These are phyloP conservation scores for Globisporangium rhizosaccharum DNA, from an alignment of 352 stramenopile genomes.

Conservation along the genomic window DNA sequence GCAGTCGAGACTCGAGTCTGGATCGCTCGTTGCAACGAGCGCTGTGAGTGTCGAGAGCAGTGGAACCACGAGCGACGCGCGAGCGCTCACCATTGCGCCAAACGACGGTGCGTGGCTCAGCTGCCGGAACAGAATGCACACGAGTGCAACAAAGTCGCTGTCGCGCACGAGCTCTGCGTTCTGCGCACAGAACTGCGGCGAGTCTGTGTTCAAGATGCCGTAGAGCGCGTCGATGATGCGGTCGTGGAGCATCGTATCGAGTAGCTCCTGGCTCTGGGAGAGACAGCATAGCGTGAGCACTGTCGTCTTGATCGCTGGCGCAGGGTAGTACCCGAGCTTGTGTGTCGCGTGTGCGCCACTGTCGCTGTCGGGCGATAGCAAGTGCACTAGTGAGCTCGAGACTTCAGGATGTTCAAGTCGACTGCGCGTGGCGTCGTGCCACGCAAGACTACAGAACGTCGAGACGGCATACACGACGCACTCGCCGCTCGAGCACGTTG, in stretches of 20 bases:
- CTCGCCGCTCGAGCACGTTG: conserved; percentile 19
- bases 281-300: conserved; percentile 62
- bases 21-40: conserved; percentile 20
- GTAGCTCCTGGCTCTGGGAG: conserved; percentile 27
- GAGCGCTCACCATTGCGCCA: conserved; percentile 12
- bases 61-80: conserved; percentile 20
- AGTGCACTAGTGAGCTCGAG: conserved; percentile 24
- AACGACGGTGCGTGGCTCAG: conserved; percentile 40
- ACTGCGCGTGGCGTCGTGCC: conserved; percentile 47
- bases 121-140: conserved; percentile 55
- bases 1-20: conserved; percentile 48
- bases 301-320: conserved; percentile 31
- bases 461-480: conserved; percentile 38
- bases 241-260: conserved; percentile 44
- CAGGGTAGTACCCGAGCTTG: conserved; percentile 7
- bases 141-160: conserved; percentile 36
- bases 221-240: conserved; percentile 35
- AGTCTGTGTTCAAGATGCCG: conserved; percentile 18
- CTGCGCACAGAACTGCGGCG: not conserved
- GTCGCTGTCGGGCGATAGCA: conserved; percentile 19
- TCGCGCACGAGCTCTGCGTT: conserved; percentile 11
- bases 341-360: not conserved
- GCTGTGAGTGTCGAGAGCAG: conserved; percentile 46
- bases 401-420: conserved; percentile 29
- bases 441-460: conserved; percentile 48